Evolutionary conservation across 805 yeast genomes (phyloP).

Genomic region (Spathaspora boniae): DNA sequence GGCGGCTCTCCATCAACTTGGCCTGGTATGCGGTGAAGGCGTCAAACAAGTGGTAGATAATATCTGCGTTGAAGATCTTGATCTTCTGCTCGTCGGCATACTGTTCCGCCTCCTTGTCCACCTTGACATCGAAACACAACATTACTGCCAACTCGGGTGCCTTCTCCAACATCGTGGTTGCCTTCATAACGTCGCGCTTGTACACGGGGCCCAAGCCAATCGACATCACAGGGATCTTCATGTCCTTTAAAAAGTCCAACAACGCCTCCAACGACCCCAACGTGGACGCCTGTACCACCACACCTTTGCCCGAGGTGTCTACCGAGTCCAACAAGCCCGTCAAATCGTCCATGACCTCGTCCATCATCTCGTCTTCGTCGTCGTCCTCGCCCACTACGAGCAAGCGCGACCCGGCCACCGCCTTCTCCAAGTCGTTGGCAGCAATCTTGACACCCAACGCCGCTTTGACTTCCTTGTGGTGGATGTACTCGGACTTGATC

Average conservation of each 20-base stretch:
- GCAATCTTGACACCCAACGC: conserved; percentile 99
- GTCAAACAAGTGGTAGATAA: conserved; percentile 95
- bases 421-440: conserved; percentile 96
- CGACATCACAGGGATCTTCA: conserved; percentile 99
- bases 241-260: conserved; percentile 92
- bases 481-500: conserved; percentile 93
- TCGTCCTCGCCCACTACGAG: conserved; percentile 95
- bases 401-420: conserved; percentile 97
- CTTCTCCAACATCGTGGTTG: conserved; percentile 92
- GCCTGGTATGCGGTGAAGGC: conserved; percentile 89
- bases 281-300: conserved; percentile 96
- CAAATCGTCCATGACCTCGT: conserved; percentile 97
- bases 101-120: conserved; percentile 98
- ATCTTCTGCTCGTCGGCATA: conserved; percentile 93
- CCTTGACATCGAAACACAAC: conserved; percentile 96
- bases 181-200: conserved; percentile 98
- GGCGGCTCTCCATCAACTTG: conserved; percentile 82
- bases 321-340: conserved; percentile 93
- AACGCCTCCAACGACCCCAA: conserved; percentile 97
- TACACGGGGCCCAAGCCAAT: conserved; percentile 97
- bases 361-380: conserved; percentile 96
- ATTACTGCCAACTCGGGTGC: conserved; percentile 96
- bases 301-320: conserved; percentile 94
- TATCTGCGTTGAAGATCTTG: conserved; percentile 91
- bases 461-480: conserved; percentile 97